Conservation (phyloP, 805 yeast genomes). For the Myxozyma vanderwaltii region DNA sequence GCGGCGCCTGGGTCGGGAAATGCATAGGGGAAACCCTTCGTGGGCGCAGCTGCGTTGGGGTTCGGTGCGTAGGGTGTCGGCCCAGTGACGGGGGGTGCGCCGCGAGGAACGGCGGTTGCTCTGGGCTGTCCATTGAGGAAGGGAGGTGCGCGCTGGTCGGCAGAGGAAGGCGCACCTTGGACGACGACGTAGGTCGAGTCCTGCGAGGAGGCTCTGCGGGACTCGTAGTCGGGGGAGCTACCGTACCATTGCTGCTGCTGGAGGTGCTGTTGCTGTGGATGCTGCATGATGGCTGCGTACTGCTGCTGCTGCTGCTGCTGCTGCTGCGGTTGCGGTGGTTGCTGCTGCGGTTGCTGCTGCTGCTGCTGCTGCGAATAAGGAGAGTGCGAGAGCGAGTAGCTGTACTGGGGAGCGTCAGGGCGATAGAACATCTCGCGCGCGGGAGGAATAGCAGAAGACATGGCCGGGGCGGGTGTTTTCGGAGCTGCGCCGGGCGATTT, state of each 20-base stretch:
- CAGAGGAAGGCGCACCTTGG: not conserved
- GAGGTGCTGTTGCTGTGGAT: slow-evolving; percentile 5
- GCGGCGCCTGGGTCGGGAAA: slow-evolving; percentile 31
- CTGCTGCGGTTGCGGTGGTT: slow-evolving; percentile 5
- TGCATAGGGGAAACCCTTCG: slow-evolving; percentile 32
- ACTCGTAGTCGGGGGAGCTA: slow-evolving; percentile 2
- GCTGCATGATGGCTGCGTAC: not conserved
- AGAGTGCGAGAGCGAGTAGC: not conserved
- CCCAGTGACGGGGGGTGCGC: slow-evolving; percentile 27
- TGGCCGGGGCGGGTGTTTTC: not conserved
- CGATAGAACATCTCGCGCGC: slow-evolving; percentile 5
- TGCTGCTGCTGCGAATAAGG: slow-evolving; percentile 3
- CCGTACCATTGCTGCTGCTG: slow-evolving; percentile 16
- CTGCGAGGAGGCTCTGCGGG: slow-evolving; percentile 6
- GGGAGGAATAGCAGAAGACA: slow-evolving; percentile 5
- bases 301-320: slow-evolving; percentile 19
- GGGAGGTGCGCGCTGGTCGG: slow-evolving; percentile 5
- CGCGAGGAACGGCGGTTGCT: slow-evolving; percentile 21
- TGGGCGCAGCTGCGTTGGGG: slow-evolving; percentile 32
- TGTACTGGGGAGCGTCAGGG: slow-evolving; percentile 26
- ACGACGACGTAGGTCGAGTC: slow-evolving; percentile 1
- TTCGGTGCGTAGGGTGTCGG: slow-evolving; percentile 28
- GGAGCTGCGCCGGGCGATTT: not conserved
- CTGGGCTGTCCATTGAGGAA: slow-evolving; percentile 9
- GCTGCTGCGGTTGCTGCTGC: slow-evolving; percentile 9